Base-by-base conservation (phyloP, 768 basidiomycete species). In the Amanita muscaria region DNA sequence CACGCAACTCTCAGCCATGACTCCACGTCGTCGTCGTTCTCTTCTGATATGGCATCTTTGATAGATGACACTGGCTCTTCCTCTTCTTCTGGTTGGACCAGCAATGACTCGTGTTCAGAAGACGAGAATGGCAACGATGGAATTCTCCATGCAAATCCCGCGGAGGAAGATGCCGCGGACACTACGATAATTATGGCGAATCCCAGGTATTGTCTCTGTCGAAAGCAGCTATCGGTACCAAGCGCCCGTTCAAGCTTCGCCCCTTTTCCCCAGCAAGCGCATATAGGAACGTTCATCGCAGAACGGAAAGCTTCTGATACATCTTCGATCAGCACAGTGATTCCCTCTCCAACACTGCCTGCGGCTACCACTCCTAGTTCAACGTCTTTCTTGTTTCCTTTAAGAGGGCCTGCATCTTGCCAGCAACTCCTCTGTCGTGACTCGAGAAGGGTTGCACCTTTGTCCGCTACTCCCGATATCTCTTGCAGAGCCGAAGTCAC, bases 11-110 rank as follows among this genome's bases (percentile, higher is more conserved):
- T 66, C 36, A 74, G 67, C 51, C 62, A 62, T 22, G 69, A 68
- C 35, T 66, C 67, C 10, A 50, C 61, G 3, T 65, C 66, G 27
- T 64, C 69, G 3, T 68, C 68, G n/a, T 48, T 46, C 15, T 49
- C 62, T 18, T 80, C 81, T 2, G 82, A 82, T 40, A 66, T 79
- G 54, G 76, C 71, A 46, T 81, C 77, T 21, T 62, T 82, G 36
- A 72, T 73, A n/a, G 79, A 82, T 49, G 78, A 82, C 50, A 73
- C 69, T 18, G 74, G 72, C 21, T 80, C 77, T 10, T 77, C 76
- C 10, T 80, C 75, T 3, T 68, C 69, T 21, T 74, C 73, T 46
- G 73, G 69, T 7, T 74, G 70, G 69, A 61, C 64, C 43, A 73
- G 71, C 48, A 69, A 67, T 32, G 73, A 45, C 24, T 45, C 44